These are phyloP conservation scores for Nicotiana knightiana DNA, from an alignment of 257 asterid genomes.

Conservation along the genomic window DNA sequence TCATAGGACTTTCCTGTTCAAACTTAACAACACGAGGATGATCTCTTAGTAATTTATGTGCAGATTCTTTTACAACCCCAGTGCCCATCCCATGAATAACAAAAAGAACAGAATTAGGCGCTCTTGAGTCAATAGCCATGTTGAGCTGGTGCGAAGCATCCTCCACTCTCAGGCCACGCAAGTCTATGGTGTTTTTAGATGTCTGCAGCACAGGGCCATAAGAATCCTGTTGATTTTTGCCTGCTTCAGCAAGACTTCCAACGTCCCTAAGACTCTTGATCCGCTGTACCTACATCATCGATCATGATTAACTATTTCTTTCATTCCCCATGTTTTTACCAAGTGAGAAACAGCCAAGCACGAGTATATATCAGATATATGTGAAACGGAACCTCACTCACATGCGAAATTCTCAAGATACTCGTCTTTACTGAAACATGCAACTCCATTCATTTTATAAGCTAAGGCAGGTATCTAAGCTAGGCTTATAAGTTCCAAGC, in stretches of 20 bases:
- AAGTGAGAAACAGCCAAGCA: not conserved
- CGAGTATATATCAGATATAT: not conserved
- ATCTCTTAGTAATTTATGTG: constrained; percentile 39
- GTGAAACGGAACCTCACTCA: not conserved
- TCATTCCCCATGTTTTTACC: not conserved
- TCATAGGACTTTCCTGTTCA: constrained; percentile 78
- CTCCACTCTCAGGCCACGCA: constrained; percentile 83
- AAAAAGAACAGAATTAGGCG: constrained; percentile 68
- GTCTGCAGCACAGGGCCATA: constrained; percentile 70
- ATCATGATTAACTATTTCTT: not conserved
- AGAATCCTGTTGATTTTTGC: constrained; percentile 30
- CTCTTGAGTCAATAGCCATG: constrained; percentile 58
- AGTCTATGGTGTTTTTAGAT: constrained; percentile 65
- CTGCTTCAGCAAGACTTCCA: constrained; percentile 38
- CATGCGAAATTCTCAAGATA: not conserved
- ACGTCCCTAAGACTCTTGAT: constrained; percentile 52
- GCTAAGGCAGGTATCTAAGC: not conserved
- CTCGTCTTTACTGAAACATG: not conserved
- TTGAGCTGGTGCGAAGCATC: constrained; percentile 61
- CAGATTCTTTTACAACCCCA: constrained; percentile 76
- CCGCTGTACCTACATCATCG: constrained; percentile 34
- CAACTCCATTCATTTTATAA: not conserved
- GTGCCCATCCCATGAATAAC: constrained; percentile 94
- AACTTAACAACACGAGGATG: constrained; percentile 75
- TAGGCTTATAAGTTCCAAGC: not conserved